phyloP scores from a whole-genome alignment of 2,329 filamentous ascomycete species.

The Cercospora zeina region DNA sequence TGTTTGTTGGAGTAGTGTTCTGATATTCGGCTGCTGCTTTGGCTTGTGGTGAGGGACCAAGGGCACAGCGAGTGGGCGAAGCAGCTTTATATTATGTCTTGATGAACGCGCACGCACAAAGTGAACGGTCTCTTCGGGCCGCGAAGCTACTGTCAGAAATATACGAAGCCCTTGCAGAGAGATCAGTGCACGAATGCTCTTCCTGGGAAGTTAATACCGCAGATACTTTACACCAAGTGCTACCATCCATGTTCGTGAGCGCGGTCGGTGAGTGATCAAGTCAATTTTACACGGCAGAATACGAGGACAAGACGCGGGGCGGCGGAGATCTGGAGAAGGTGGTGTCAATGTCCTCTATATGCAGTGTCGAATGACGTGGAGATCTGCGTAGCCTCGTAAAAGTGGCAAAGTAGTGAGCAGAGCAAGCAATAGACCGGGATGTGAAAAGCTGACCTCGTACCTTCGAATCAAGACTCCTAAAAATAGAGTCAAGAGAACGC shows the following conservation, averaged over 20 bases:
- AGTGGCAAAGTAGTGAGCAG: neutral
- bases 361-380: neutral
- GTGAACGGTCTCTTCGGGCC: neutral
- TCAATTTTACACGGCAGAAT: neutral
- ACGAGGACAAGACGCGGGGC: constrained; percentile 1
- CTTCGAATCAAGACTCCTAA: neutral
- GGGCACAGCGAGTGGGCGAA: neutral
- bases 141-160: neutral
- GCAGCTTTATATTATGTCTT: neutral
- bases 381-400: neutral
- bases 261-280: neutral
- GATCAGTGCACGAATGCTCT: neutral
- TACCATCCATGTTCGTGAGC: neutral
- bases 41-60: neutral
- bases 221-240: neutral
- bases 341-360: neutral
- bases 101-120: neutral
- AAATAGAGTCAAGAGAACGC: neutral
- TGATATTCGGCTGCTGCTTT: neutral
- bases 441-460: neutral
- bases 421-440: neutral
- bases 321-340: constrained; percentile 2
- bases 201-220: neutral
- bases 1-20: neutral
- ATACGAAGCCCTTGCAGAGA: neutral